phyloP scores from a whole-genome alignment of 352 stramenopile genomes.

The Phytopythium vexans region DNA sequence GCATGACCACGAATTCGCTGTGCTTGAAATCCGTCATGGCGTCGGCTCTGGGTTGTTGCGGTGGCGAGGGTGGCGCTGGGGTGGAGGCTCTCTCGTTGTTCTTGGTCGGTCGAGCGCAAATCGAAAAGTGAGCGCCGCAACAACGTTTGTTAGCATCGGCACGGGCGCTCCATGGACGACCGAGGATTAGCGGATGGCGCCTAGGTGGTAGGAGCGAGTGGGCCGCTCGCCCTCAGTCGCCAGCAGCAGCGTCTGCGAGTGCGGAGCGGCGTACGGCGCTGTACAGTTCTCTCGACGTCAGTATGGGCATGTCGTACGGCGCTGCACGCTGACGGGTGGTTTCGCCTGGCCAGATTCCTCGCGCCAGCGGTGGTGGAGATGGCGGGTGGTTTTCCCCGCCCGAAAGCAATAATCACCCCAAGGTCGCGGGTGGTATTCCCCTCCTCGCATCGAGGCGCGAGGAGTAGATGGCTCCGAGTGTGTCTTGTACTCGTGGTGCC shows the following conservation, averaged over 20 bases:
- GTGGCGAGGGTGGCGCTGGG: background rate
- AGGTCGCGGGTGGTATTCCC: conserved; percentile 7
- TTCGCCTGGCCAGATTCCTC: conserved; percentile 4
- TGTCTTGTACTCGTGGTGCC: no score
- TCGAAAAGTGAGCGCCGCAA: conserved; percentile 14
- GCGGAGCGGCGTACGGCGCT: conserved; percentile 21
- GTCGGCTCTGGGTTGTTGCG: background rate
- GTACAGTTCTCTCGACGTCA: conserved; percentile 15
- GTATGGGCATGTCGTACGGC: conserved; percentile 21
- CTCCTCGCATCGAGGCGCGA: background rate
- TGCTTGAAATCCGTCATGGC: conserved; percentile 4
- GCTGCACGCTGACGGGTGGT: conserved; percentile 10
- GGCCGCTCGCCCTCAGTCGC: background rate
- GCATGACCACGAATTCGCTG: conserved; percentile 14
- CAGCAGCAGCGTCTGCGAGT: background rate
- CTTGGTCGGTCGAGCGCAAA: conserved; percentile 14
- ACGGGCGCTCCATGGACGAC: background rate
- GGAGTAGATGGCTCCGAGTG: no score
- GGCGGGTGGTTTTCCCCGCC: conserved; percentile 8
- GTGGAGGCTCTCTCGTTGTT: background rate
- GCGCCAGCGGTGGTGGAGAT: background rate
- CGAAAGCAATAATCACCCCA: conserved; percentile 1
- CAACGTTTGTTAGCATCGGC: background rate
- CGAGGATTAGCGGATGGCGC: conserved; percentile 10
- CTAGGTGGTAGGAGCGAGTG: background rate